Conservation (phyloP, 2,329 filamentous ascomycete species). For the Westerdykella aurantiaca region DNA sequence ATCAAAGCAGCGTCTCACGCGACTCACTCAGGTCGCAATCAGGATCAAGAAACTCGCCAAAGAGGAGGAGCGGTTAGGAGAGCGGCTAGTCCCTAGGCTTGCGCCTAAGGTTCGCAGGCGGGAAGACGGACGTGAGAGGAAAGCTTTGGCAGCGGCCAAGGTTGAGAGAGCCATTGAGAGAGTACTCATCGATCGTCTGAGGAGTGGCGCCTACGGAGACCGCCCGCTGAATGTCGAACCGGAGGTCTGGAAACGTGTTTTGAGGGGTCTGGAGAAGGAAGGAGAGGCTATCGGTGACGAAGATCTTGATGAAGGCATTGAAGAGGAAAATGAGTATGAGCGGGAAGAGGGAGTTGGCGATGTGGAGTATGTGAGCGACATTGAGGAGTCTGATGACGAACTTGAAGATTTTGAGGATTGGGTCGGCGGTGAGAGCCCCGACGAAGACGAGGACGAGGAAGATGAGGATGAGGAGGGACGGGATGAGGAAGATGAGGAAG, state of each 20-base stretch:
- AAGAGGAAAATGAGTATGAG: conserved; percentile 62
- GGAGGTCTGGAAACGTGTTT: conserved; percentile 93
- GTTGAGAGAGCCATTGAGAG: conserved; percentile 93
- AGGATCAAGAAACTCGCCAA: conserved; percentile 69
- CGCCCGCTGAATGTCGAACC: conserved; percentile 93
- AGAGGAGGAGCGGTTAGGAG: conserved; percentile 84
- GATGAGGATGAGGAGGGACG: conserved; percentile 49
- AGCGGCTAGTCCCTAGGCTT: conserved; percentile 79
- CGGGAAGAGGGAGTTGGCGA: conserved; percentile 65
- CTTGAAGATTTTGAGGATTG: conserved; percentile 76
- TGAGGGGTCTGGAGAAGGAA: conserved; percentile 80
- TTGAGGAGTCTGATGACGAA: conserved; percentile 71
- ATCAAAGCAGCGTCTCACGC: conserved; percentile 91
- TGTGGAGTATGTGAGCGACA: conserved; percentile 89
- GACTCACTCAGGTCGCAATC: conserved; percentile 87
- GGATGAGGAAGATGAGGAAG: conserved; percentile 54
- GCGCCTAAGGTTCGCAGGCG: conserved; percentile 73
- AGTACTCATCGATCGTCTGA: conserved; percentile 83
- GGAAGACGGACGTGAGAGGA: conserved; percentile 46
- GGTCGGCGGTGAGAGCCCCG: conserved; percentile 66
- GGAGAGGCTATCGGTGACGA: conserved; percentile 78
- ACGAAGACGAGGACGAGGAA: conserved; percentile 43
- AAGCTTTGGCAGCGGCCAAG: conserved; percentile 63
- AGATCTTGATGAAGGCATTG: conserved; percentile 82
- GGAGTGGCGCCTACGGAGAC: conserved; percentile 91